A percentile compares a stretch with the other conserved stretches of the same genome.
These are phyloP conservation scores for Vachellia pachyceras DNA, from an alignment of 306 rosid species.

Conservation along the genomic window DNA sequence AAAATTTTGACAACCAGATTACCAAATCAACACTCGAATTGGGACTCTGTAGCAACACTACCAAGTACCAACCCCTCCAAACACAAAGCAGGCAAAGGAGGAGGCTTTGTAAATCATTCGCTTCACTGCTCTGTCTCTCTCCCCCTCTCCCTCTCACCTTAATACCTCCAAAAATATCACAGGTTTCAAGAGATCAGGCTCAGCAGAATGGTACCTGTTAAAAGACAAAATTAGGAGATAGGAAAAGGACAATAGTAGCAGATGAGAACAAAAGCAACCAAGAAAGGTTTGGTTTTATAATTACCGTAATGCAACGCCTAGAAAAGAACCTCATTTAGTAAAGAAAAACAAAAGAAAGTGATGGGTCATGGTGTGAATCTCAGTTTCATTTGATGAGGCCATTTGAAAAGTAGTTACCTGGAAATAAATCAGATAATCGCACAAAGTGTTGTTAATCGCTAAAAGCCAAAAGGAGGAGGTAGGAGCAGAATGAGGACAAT, in stretches of 20 bases:
- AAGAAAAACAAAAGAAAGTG: constrained; percentile 45
- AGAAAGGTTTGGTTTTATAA: neutral
- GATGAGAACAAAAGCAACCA: neutral
- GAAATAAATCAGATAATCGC: constrained; percentile 2
- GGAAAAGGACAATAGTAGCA: constrained; percentile 49
- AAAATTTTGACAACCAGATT: too few species aligned
- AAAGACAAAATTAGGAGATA: constrained; percentile 16
- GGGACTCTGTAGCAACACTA: constrained; percentile 33
- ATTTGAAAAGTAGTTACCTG: constrained; percentile 19
- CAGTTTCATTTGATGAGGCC: neutral
- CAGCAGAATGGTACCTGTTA: constrained; percentile 50
- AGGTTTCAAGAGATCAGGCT: constrained; percentile 51
- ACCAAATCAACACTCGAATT: too few species aligned
- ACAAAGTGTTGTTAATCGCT: constrained; percentile 3
- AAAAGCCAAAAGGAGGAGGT: constrained; percentile 40
- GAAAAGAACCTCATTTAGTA: constrained; percentile 32
- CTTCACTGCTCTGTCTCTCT: neutral
- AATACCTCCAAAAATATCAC: constrained; percentile 66
- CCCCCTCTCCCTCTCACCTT: neutral
- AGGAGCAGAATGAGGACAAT: constrained; percentile 40
- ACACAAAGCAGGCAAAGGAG: constrained; percentile 46
- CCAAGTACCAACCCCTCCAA: constrained; percentile 18
- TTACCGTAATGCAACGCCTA: neutral
- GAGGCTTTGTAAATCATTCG: constrained; percentile 39
- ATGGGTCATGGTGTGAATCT: constrained; percentile 53